Base-by-base conservation (phyloP, 345 rosid genomes). In the Salix purpurea region DNA sequence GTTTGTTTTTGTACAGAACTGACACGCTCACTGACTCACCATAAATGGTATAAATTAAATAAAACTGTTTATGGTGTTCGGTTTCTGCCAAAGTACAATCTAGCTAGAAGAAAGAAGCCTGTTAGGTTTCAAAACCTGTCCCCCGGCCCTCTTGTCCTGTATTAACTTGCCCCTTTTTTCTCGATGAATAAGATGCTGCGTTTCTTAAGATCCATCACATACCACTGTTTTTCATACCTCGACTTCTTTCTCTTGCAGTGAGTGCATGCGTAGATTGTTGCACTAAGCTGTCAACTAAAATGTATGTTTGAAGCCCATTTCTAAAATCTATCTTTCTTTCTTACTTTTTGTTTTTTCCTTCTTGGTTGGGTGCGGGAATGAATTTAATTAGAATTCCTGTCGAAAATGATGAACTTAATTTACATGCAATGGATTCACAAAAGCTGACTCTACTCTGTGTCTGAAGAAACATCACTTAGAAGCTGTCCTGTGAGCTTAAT, bases 11-110 rank as follows among this genome's bases (percentile, higher is more conserved):
- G 36, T 67, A 72, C 67, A 18, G 4, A 14, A 11, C 44, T 54
- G 9, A 2, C 32, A 40, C 48, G 6, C n/a, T 65, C 62, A 24
- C 73, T 67, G 77, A 73, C 68, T 78, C 69, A 21, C 81, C 56
- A 66, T 78, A 65, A 72, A 72, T 72, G 81, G 76, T 30, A 77
- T 71, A 37, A 71, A 36, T 48, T 48, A 56, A 77, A 37, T 50
- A 36, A 56, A 77, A 39, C 42, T 12, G 34, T n/a, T 28, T 36
- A 4, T 30, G 0, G 52, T 16, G 28, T 37, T 66, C 19, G 19
- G 37, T 5, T 40, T 10, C 75, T 48, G 21, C 21, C 74, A 70
- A n/a, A 19, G 26, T 50, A 9, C 39, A 14, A 12, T 4, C 30
- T 28, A 7, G 37, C 8, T 42, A 30, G 11, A 34, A 9, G 28